phyloP scores from a whole-genome alignment of 2,329 filamentous ascomycete genomes.

The Trichoderma cornu-damae region DNA sequence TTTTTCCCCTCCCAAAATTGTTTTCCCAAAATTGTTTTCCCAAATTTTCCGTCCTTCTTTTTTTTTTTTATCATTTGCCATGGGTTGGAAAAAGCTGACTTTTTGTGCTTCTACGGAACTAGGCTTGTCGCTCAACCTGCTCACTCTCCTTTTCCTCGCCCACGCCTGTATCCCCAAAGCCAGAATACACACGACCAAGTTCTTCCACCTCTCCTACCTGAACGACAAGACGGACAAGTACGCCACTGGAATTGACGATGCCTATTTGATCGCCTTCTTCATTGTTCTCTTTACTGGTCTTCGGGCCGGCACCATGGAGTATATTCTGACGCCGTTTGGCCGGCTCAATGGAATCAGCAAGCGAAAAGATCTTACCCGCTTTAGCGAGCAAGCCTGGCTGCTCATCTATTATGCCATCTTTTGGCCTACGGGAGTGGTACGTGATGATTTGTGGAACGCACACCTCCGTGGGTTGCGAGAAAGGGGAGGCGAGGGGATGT shows the following conservation, averaged over 20 bases:
- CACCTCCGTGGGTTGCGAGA: too few relatives aligned
- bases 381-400: conserved; percentile 93
- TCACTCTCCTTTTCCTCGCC: conserved; percentile 75
- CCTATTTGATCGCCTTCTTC: conserved; percentile 70
- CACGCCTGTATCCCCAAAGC: conserved; percentile 79
- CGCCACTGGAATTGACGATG: conserved; percentile 72
- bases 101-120: background rate
- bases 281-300: conserved; percentile 82
- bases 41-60: too few relatives aligned
- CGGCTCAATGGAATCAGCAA: conserved; percentile 66
- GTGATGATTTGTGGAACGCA: conserved; percentile 31
- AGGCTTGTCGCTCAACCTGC: conserved; percentile 79
- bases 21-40: too few relatives aligned
- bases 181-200: conserved; percentile 73
- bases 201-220: conserved; percentile 82
- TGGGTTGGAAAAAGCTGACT: conserved; percentile 6
- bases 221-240: conserved; percentile 65
- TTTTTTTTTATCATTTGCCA: conserved; percentile 3
- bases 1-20: too few relatives aligned
- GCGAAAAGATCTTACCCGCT: conserved; percentile 71
- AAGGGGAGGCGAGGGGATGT: background rate
- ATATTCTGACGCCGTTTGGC: conserved; percentile 74
- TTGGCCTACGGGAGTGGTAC: conserved; percentile 79
- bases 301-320: conserved; percentile 80
- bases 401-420: conserved; percentile 76